A percentile compares a stretch with the other conserved stretches of the same genome.
phyloP scores from a whole-genome alignment of 1,284 basidiomycete species.

The Cutaneotrichosporon sp. region DNA sequence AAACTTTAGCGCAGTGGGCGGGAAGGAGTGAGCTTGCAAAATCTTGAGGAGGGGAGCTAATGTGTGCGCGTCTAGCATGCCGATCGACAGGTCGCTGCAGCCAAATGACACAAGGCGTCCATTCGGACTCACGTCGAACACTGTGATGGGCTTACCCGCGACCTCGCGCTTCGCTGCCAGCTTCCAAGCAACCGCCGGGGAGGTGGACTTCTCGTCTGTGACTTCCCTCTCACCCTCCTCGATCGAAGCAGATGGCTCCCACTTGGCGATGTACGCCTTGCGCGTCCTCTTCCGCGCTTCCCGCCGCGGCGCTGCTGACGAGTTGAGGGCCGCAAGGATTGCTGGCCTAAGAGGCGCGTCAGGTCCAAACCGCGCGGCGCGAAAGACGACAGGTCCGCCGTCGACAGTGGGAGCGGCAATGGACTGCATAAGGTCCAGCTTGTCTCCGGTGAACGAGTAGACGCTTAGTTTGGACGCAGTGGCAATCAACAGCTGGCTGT shows the following conservation, averaged over 20 bases:
- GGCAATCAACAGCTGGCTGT: slow-evolving; percentile 38
- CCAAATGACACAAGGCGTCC: slow-evolving; percentile 81
- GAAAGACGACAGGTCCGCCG: slow-evolving; percentile 56
- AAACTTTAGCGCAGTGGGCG: slow-evolving; percentile 83
- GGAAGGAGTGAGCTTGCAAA: slow-evolving; percentile 90
- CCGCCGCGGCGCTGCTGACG: slow-evolving; percentile 37
- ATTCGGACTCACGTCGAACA: slow-evolving; percentile 81
- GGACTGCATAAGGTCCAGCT: slow-evolving; percentile 36
- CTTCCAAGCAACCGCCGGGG: slow-evolving; percentile 38
- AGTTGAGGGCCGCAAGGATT: slow-evolving; percentile 62
- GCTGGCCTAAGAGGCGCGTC: neutral
- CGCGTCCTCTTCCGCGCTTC: slow-evolving; percentile 29
- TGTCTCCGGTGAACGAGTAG: slow-evolving; percentile 18
- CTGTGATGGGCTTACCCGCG: slow-evolving; percentile 72
- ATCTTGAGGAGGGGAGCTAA: slow-evolving; percentile 81
- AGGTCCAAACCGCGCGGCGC: slow-evolving; percentile 60
- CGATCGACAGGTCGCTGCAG: slow-evolving; percentile 78
- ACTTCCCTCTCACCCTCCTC: slow-evolving; percentile 22
- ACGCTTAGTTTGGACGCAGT: slow-evolving; percentile 32
- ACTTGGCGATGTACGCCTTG: slow-evolving; percentile 40
- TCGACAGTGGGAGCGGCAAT: slow-evolving; percentile 40
- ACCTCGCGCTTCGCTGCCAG: slow-evolving; percentile 51
- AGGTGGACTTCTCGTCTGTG: slow-evolving; percentile 8
- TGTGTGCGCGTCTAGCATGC: slow-evolving; percentile 74
- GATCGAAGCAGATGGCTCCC: slow-evolving; percentile 47